Conservation (phyloP, 352 stramenopile species). For the Globisporangium cederbergense region DNA sequence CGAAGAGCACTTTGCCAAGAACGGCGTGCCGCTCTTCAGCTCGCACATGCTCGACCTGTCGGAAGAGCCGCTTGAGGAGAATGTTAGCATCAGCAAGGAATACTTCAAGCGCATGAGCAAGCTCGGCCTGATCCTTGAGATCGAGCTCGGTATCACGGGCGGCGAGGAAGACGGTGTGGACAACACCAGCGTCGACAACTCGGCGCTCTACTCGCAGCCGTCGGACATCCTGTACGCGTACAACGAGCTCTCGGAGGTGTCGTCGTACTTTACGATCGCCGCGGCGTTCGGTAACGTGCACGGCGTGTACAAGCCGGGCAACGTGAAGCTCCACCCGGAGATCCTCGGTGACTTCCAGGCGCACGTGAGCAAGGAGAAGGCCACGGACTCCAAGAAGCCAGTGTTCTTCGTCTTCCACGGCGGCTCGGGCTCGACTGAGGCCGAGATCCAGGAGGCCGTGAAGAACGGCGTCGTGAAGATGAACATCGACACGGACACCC, state of each 20-base stretch:
- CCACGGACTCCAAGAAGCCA: constrained; percentile 88
- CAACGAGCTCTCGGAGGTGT: constrained; percentile 92
- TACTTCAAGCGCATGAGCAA: constrained; percentile 98
- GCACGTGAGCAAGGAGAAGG: constrained; percentile 70
- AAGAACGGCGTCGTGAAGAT: constrained; percentile 98
- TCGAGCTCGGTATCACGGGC: constrained; percentile 98
- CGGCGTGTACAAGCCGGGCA: constrained; percentile 98
- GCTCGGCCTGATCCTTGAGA: constrained; percentile 96
- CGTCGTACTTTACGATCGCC: constrained; percentile 94
- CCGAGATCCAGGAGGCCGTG: constrained; percentile 96
- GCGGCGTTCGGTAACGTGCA: constrained; percentile 97
- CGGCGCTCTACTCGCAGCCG: constrained; percentile 90
- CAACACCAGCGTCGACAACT: constrained; percentile 94
- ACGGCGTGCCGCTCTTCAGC: constrained; percentile 95
- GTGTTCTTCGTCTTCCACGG: constrained; percentile 99
- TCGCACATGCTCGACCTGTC: constrained; percentile 99
- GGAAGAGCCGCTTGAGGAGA: constrained; percentile 97
- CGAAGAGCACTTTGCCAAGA: constrained; percentile 94
- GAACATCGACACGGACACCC: constrained; percentile 99
- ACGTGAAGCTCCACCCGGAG: constrained; percentile 97
- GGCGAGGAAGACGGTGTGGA: constrained; percentile 98
- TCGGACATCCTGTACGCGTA: constrained; percentile 96
- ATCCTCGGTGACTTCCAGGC: constrained; percentile 97
- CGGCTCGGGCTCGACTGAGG: constrained; percentile 93
- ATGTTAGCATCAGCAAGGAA: constrained; percentile 96